Base-by-base conservation (phyloP, 306 rosid genomes). In the Rosa lucieae region DNA sequence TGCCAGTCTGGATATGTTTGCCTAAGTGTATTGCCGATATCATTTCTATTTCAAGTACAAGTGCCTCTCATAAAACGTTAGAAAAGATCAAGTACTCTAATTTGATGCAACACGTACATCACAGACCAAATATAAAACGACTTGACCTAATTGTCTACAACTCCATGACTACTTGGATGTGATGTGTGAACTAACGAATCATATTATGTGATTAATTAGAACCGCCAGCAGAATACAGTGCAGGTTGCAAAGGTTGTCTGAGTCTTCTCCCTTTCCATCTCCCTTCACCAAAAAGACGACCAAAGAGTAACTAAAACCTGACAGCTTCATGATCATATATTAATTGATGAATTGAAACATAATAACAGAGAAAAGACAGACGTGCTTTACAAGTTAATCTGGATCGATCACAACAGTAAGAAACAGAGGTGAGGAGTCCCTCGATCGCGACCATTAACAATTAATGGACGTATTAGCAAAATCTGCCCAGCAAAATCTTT, bases 231-330 rank as follows among this genome's bases (percentile, higher is more conserved):
- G 23, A 37, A 15, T 35, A 14, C 21, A 65, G 15, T 67, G 26
- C 71, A 67, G 23, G 44, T 58, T 58, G 17, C 46, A 75, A 75
- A 75, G 79, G 71, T 62, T 75, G 59, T 47, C 48, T 18, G 79
- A 62, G 9, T 43, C 35, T 8, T 17, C 43, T 29, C 12, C 55
- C 40, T 43, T 6, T 35, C 52, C 39, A 39, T 10, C 68, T 66
- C 43, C 46, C 48, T 61, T 29, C 43, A 61, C 56, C 67, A 46
- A 56, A 23, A 74, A 21, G 69, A 59, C 70, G 39, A 61, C 40
- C 15, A 59, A 46, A 18, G 39, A 26, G 78, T 18, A 61, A 61
- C 78, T 61, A 26, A 75, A 53, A 37, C 71, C 62, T 10, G 79
- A 44, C 78, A 74, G 29, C 14, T 61, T 62, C 70, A 13, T 18